Evolutionary conservation across 2,329 filamentous ascomycete genomes (phyloP).

Genomic region (Ilyonectria sp.): DNA sequence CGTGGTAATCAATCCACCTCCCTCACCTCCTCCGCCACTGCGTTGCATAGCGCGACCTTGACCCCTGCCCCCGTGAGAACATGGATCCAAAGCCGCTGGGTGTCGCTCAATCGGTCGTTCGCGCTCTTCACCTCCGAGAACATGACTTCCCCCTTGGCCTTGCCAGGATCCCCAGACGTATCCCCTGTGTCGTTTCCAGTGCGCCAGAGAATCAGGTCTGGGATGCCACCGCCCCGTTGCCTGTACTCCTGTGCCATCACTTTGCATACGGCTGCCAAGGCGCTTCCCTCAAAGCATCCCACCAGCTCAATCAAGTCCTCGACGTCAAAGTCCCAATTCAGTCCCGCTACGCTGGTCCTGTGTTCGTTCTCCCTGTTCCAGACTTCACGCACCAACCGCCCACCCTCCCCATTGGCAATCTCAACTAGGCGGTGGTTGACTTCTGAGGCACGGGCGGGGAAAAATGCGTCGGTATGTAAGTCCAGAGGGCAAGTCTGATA

Average conservation of each 20-base stretch:
- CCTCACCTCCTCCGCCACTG: conserved; percentile 68
- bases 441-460: conserved; percentile 85
- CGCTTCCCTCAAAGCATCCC: conserved; percentile 82
- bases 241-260: conserved; percentile 97
- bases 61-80: conserved; percentile 89
- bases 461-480: conserved; percentile 94
- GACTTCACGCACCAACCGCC: conserved; percentile 75
- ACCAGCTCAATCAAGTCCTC: conserved; percentile 86
- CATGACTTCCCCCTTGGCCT: conserved; percentile 74
- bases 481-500: conserved; percentile 96
- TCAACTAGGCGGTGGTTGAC: conserved; percentile 90
- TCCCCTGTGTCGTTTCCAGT: conserved; percentile 48
- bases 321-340: conserved; percentile 90
- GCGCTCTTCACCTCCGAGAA: conserved; percentile 86
- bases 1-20: conserved; percentile 54
- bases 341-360: conserved; percentile 88
- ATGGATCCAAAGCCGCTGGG: conserved; percentile 97
- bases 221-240: conserved; percentile 87
- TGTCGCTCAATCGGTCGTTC: conserved; percentile 96
- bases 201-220: conserved; percentile 93
- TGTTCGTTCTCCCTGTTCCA: conserved; percentile 78
- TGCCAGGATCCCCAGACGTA: conserved; percentile 44
- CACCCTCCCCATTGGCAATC: conserved; percentile 86
- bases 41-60: conserved; percentile 84
- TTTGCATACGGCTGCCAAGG: conserved; percentile 88